phyloP scores from a whole-genome alignment of 1,284 basidiomycete species.

The Neonothopanus nambi region DNA sequence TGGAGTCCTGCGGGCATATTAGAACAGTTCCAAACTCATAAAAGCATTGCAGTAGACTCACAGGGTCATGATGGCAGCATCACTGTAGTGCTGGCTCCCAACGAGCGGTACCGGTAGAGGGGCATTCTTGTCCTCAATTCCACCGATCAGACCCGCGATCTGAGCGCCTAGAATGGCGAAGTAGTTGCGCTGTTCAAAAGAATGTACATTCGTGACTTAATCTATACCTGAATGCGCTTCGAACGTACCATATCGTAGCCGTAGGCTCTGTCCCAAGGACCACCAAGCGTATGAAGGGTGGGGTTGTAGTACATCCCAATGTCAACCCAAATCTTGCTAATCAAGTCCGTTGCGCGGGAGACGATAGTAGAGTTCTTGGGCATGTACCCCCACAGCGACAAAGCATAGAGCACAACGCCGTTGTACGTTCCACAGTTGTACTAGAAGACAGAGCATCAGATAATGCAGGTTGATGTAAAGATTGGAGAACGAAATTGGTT shows the following conservation, averaged over 20 bases:
- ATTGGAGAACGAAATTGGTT: background rate
- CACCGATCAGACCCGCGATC: slow-evolving; percentile 28
- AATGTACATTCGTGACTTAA: background rate
- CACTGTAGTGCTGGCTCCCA: slow-evolving; percentile 27
- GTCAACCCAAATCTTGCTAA: slow-evolving; percentile 26
- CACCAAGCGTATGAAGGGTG: slow-evolving; percentile 28
- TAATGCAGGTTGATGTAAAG: too few relatives aligned
- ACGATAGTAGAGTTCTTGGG: slow-evolving; percentile 27
- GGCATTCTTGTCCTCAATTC: slow-evolving; percentile 25
- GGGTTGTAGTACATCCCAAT: slow-evolving; percentile 29
- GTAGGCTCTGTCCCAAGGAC: slow-evolving; percentile 31
- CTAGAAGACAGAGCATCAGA: slow-evolving; percentile 13
- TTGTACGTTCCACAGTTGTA: slow-evolving; percentile 33
- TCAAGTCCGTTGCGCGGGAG: slow-evolving; percentile 24
- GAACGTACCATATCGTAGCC: slow-evolving; percentile 29
- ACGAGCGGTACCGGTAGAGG: slow-evolving; percentile 28
- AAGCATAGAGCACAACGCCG: slow-evolving; percentile 30
- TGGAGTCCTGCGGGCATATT: slow-evolving; percentile 16
- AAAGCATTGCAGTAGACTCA: slow-evolving; percentile 13
- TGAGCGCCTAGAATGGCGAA: slow-evolving; percentile 30
- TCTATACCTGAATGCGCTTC: background rate
- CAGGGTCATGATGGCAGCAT: slow-evolving; percentile 28
- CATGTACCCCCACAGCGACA: slow-evolving; percentile 34
- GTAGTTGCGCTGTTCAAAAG: slow-evolving; percentile 25
- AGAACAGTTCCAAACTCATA: background rate